Evolutionary conservation across 169 alveolate genomes (phyloP).

Genomic region (Babesia bigemina): DNA sequence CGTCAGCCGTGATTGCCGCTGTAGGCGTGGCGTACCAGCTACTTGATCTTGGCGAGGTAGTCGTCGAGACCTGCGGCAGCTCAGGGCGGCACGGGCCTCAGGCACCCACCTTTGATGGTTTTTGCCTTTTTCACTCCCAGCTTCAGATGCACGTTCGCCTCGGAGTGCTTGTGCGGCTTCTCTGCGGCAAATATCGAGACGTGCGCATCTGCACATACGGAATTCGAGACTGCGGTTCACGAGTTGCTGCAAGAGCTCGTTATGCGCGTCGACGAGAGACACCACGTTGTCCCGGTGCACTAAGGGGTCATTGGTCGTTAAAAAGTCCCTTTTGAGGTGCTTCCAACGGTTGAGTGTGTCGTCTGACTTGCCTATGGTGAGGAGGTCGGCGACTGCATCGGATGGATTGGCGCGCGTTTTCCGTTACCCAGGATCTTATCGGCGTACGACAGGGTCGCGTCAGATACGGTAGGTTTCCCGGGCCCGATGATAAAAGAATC

Average conservation of each 20-base stretch:
- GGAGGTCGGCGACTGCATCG: constrained; percentile 58
- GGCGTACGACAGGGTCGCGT: constrained; percentile 44
- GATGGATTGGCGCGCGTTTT: not conserved
- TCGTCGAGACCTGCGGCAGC: constrained; percentile 23
- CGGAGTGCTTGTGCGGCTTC: constrained; percentile 65
- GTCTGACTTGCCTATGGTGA: constrained; percentile 56
- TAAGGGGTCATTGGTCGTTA: constrained; percentile 4
- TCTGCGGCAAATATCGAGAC: constrained; percentile 13
- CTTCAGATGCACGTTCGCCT: constrained; percentile 51
- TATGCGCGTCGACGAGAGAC: constrained; percentile 50
- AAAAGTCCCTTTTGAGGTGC: constrained; percentile 37
- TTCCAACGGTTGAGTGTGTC: constrained; percentile 55
- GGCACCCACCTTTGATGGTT: constrained; percentile 31
- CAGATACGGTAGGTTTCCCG: constrained; percentile 27
- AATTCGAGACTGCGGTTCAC: constrained; percentile 51
- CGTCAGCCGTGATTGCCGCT: not conserved
- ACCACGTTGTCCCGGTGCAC: constrained; percentile 20
- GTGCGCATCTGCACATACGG: constrained; percentile 29
- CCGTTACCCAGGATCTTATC: constrained; percentile 48
- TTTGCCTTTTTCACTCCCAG: constrained; percentile 49
- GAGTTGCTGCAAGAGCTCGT: constrained; percentile 60
- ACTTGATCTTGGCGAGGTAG: constrained; percentile 20
- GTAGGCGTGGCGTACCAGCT: not conserved
- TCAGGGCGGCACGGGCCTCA: not conserved
- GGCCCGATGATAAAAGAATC: constrained; percentile 69